Base-by-base conservation (phyloP, 108 stramenopile species). In the Parietichytrium sp. region DNA sequence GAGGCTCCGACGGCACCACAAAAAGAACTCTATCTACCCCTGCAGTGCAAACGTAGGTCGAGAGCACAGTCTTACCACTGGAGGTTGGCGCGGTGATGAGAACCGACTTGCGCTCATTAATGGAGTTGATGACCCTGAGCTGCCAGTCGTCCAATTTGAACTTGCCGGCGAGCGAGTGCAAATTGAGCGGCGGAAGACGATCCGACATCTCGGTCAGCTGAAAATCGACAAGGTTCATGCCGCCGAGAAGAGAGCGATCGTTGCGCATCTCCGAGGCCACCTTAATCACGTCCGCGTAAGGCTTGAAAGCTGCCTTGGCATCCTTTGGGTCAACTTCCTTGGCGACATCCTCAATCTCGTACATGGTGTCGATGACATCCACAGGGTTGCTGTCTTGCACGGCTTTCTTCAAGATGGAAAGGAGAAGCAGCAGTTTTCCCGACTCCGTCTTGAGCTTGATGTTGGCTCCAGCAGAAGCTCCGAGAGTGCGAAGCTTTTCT, bases 31-130 rank as follows among this genome's bases (percentile, higher is more conserved):
- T 54, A n/a, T n/a, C n/a, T 3, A 23, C 26, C 47, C 45, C 81
- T 4, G 54, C 49, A 16, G 93, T 94, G 94, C 95, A 96, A 16
- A 94, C 94, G 90, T 95, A 98, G 16, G 97, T 96, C 89, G 96
- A 97, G 72, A 98, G 88, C 79, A 98, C 92, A 77, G 98, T 98
- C 92, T 98, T 98, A 45, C 98, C 98, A 20, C 95, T 96, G 1
- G 96, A 96, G 27, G 98, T 98, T 3, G 98, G 98, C 16, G 98
- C 98, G 84, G 95, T 96, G 53, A 98, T 96, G 54, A 98, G 95
- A 72, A 95, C 96, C 30, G 95, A 95, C 83, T 89, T 85, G 36
- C 92, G 89, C 30, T 92, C 81, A 87, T 98, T 96, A 79, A 98
- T 96, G 42, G 94, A 92, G 48, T 87, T 79, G 15, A 98, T 87